Evolutionary conservation across 139 green algal genomes (phyloP).

Genomic region (Chlorella sp.): DNA sequence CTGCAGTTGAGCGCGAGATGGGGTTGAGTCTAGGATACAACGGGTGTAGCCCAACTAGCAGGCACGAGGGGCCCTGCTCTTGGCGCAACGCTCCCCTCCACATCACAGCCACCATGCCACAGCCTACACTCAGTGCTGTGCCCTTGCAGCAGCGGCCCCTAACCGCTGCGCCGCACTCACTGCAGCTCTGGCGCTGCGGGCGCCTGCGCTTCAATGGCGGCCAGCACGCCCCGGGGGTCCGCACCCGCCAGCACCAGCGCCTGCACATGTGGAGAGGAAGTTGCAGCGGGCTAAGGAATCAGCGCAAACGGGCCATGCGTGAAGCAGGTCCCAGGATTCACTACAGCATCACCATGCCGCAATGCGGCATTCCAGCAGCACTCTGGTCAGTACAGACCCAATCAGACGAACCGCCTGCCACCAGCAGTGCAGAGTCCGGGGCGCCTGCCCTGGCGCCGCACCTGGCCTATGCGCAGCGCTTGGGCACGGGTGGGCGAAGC

Average conservation of each 20-base stretch:
- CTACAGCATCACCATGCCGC: too few species aligned
- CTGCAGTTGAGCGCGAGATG: background rate
- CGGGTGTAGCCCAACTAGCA: too few species aligned
- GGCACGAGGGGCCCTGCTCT: too few species aligned
- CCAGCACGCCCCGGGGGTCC: background rate
- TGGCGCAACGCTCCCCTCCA: background rate
- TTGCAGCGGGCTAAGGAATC: too few species aligned
- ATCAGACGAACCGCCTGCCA: too few species aligned
- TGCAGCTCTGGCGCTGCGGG: background rate
- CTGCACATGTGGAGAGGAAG: background rate
- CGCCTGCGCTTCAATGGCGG: background rate
- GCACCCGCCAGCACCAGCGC: constrained; percentile 12
- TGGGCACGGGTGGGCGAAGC: background rate
- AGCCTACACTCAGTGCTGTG: too few species aligned
- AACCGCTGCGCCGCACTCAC: background rate
- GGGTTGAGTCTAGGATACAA: background rate
- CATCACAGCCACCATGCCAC: background rate
- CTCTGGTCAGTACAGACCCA: too few species aligned
- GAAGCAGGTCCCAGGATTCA: too few species aligned
- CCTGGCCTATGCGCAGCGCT: background rate
- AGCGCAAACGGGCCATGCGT: too few species aligned
- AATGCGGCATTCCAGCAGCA: too few species aligned
- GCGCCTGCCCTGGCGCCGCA: too few species aligned
- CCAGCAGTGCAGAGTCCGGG: too few species aligned
- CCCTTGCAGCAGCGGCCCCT: background rate